A percentile compares a stretch with the other conserved stretches of the same genome.
Conservation (phyloP, 192 early-diverging fungal genomes). For the Linnemannia hyalina region DNA sequence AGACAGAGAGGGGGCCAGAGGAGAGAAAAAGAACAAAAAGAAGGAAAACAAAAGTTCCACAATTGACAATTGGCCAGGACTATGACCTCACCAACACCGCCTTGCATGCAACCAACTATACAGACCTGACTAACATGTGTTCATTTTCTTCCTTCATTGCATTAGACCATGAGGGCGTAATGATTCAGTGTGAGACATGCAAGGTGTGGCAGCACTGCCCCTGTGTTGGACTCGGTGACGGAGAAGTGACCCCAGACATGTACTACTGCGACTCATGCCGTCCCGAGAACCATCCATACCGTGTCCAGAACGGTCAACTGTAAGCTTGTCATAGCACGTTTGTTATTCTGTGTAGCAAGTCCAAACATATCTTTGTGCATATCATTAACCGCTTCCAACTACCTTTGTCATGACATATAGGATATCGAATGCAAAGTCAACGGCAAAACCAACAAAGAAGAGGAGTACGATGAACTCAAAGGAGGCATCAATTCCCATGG, state of each 20-base stretch:
- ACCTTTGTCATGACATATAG: neutral
- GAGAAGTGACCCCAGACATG: constrained; percentile 62
- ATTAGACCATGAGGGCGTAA: constrained; percentile 63
- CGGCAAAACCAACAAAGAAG: constrained; percentile 62
- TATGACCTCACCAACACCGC: neutral
- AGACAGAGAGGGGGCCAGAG: neutral
- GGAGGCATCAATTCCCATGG: constrained; percentile 65
- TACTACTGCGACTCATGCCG: constrained; percentile 65
- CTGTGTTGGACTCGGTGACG: constrained; percentile 61
- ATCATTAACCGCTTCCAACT: neutral
- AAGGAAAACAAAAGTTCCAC: neutral
- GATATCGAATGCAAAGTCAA: constrained; percentile 35
- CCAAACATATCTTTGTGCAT: neutral
- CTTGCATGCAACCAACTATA: neutral
- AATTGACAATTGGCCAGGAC: neutral
- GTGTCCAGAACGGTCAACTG: constrained; percentile 55
- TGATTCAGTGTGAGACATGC: constrained; percentile 67
- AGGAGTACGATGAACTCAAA: constrained; percentile 69
- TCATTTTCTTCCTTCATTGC: neutral
- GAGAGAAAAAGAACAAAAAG: neutral
- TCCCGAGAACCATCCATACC: constrained; percentile 58
- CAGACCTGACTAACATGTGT: neutral
- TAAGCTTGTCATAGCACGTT: constrained; percentile 12
- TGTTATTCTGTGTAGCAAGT: neutral
- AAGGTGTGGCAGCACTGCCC: constrained; percentile 69